Evolutionary conservation across 352 stramenopile species (phyloP).

Genomic region (Pythium brassicae): DNA sequence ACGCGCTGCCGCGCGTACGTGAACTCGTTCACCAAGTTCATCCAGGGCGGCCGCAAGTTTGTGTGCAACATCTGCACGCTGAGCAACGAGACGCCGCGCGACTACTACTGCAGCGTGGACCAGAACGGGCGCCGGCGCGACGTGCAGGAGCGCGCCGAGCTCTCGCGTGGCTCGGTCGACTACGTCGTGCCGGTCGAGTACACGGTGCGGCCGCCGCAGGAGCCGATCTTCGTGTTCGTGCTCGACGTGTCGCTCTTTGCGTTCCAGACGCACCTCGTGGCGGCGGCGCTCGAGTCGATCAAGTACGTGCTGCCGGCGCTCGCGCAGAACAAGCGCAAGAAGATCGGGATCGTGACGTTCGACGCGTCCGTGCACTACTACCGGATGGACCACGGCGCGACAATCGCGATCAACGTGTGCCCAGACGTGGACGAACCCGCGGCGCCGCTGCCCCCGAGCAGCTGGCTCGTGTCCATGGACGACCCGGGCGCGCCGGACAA

Average conservation of each 20-base stretch:
- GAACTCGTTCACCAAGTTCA: slow-evolving; percentile 87
- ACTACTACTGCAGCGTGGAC: slow-evolving; percentile 88
- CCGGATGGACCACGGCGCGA: slow-evolving; percentile 61
- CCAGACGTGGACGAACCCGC: slow-evolving; percentile 79
- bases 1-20: slow-evolving; percentile 84
- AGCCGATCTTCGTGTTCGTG: slow-evolving; percentile 86
- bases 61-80: slow-evolving; percentile 88
- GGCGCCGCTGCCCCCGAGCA: slow-evolving; percentile 64
- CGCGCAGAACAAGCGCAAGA: slow-evolving; percentile 79
- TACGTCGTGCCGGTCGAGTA: slow-evolving; percentile 83
- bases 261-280: slow-evolving; percentile 68
- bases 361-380: slow-evolving; percentile 84
- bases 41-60: slow-evolving; percentile 80
- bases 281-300: slow-evolving; percentile 67
- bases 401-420: slow-evolving; percentile 74
- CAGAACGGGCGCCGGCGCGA: slow-evolving; percentile 80
- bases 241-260: slow-evolving; percentile 85
- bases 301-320: slow-evolving; percentile 72
- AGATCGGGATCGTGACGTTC: slow-evolving; percentile 87
- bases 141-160: slow-evolving; percentile 72
- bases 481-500: slow-evolving; percentile 67
- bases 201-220: slow-evolving; percentile 72
- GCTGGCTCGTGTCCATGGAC: slow-evolving; percentile 82
- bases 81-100: slow-evolving; percentile 75
- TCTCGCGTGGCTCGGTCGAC: slow-evolving; percentile 81